A percentile compares a stretch with the other conserved stretches of the same genome.
These are phyloP conservation scores for Mentha longifolia DNA, from an alignment of 257 asterid species.

Conservation along the genomic window DNA sequence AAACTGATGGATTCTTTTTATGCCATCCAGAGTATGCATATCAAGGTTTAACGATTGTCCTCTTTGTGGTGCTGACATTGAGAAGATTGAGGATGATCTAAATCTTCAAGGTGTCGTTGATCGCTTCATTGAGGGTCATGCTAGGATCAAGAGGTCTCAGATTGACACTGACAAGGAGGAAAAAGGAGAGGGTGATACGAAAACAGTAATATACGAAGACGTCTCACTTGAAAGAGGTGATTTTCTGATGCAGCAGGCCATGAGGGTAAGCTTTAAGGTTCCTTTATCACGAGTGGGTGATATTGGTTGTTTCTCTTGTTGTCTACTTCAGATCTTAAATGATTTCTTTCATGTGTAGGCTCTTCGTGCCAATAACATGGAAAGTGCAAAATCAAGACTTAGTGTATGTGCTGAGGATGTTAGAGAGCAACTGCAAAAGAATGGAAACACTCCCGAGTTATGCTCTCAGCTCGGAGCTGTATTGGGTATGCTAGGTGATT, in stretches of 20 bases:
- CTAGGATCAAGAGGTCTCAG: slow-evolving; percentile 88
- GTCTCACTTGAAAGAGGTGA: slow-evolving; percentile 95
- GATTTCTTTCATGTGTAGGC: slow-evolving; percentile 58
- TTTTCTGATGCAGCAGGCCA: slow-evolving; percentile 96
- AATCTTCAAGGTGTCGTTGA: slow-evolving; percentile 88
- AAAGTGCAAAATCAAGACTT: slow-evolving; percentile 92
- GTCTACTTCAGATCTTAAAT: slow-evolving; percentile 13
- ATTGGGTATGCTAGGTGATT: slow-evolving; percentile 96
- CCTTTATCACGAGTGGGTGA: neutral
- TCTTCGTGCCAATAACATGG: slow-evolving; percentile 86
- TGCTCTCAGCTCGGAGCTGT: slow-evolving; percentile 99
- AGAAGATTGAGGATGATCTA: slow-evolving; percentile 78
- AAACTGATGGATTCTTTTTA: slow-evolving; percentile 19
- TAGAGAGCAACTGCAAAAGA: slow-evolving; percentile 74
- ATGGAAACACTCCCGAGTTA: slow-evolving; percentile 78
- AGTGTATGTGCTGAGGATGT: slow-evolving; percentile 84
- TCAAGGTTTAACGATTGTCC: slow-evolving; percentile 94
- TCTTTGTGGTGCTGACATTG: slow-evolving; percentile 95
- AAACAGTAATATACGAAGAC: slow-evolving; percentile 85
- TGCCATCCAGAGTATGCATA: slow-evolving; percentile 71
- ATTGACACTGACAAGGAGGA: slow-evolving; percentile 63
- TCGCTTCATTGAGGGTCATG: slow-evolving; percentile 98
- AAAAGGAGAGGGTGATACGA: slow-evolving; percentile 51
- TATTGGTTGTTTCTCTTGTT: slow-evolving; percentile 4
- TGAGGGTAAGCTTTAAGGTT: slow-evolving; percentile 68